Percentiles rank a stretch among this genome's conserved stretches.
These are phyloP conservation scores for Nannizziopsis arthrosporioides DNA, from an alignment of 2,329 filamentous ascomycete species.

Conservation along the genomic window DNA sequence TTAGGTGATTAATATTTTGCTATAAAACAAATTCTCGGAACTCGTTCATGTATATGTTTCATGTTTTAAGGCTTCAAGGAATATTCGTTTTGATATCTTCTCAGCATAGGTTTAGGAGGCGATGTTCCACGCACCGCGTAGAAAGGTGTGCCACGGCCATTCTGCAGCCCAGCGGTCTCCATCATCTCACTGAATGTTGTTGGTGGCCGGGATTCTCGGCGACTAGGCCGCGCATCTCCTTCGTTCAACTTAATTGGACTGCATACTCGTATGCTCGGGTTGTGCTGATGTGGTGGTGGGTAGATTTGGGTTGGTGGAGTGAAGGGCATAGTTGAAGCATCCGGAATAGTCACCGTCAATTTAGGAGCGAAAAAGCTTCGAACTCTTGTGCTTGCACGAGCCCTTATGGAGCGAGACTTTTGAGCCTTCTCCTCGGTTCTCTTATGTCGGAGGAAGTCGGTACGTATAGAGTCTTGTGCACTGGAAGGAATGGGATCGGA, in stretches of 20 bases:
- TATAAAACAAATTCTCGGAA: not conserved
- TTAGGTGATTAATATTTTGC: too few species aligned
- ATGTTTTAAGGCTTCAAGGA: not conserved
- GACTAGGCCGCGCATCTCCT: slow-evolving; percentile 19
- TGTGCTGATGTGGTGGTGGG: slow-evolving; percentile 25
- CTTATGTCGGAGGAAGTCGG: slow-evolving; percentile 33
- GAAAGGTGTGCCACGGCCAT: slow-evolving; percentile 20
- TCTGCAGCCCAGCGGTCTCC: slow-evolving; percentile 27
- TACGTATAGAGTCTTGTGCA: slow-evolving; percentile 33
- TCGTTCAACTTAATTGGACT: slow-evolving; percentile 27
- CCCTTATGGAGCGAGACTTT: slow-evolving; percentile 22
- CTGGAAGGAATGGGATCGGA: slow-evolving; percentile 34
- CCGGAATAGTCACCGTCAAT: slow-evolving; percentile 14
- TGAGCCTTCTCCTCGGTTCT: slow-evolving; percentile 19
- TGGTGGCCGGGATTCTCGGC: slow-evolving; percentile 21
- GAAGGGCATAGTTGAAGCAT: slow-evolving; percentile 19
- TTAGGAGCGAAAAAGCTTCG: slow-evolving; percentile 27
- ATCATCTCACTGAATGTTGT: slow-evolving; percentile 32
- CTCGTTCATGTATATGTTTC: not conserved
- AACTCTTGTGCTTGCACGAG: slow-evolving; percentile 28
- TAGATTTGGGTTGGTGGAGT: slow-evolving; percentile 21
- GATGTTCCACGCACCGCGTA: slow-evolving; percentile 22
- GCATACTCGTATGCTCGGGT: slow-evolving; percentile 38
- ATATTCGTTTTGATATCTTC: slow-evolving; percentile 7
- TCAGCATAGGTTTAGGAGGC: slow-evolving; percentile 1